Base-by-base conservation (phyloP, 768 basidiomycete genomes). In the Serendipita sp. region DNA sequence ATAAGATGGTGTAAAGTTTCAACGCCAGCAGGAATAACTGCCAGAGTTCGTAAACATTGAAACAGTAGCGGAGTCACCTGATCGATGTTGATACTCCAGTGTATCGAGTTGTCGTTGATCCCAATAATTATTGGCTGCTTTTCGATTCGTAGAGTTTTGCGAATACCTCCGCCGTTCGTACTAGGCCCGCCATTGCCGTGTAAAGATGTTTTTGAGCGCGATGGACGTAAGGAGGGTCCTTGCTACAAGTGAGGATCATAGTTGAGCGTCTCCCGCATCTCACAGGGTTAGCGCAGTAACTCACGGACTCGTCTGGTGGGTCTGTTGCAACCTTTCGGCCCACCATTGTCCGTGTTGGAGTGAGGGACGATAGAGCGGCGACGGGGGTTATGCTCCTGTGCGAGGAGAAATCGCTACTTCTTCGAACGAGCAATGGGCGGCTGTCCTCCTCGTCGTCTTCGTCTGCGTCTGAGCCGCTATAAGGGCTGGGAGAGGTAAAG, bases 401-500 rank as follows among this genome's bases (percentile, higher is more conserved):
- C 18, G 45, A 13, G 11, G 45, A 18, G 18, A 18, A 46, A 18
- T 46, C 13, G 32, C 13, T 54, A 11, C 53, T 15, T 28, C 53
- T 54, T 32, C 13, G 16, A 11, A 54, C 53, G 1, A 16, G 53
- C 53, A 54, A 54, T 11, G 53, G 30, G 1, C 53, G 30, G 28
- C 30, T 54, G 53, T 54, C 53, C 16, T 54, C 30, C 16, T 54
- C 53, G 2, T 54, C 53, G 45, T 13, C 48, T 60, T 53, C 48
- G 48, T 53, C 48, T 53, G 48, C 56, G 56, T 60, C 56, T 60
- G 56, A 60, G 10, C 56, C 56, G 37, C 56, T 60, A n/a, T 60
- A 28, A 32, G 28, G 56, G n/a, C 56, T 60, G 4, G 18, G n/a
- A 60, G 34, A n/a, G 35, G 34, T 24, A n/a, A n/a, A 35, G 24